These are phyloP conservation scores for Murraya koenigii DNA, from an alignment of 345 rosid genomes.

Conservation along the genomic window DNA sequence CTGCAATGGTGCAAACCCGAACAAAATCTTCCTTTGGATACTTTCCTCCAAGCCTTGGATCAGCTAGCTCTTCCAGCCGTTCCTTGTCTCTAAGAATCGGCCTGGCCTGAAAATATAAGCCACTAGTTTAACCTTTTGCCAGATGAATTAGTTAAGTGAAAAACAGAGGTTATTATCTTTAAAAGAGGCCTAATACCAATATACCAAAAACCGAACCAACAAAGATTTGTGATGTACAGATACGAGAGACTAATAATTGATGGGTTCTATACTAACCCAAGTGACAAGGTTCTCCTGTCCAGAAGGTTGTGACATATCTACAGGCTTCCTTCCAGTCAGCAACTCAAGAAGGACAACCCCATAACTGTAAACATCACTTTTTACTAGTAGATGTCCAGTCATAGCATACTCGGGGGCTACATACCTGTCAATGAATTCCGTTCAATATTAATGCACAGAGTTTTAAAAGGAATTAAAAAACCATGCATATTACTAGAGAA, in stretches of 20 bases:
- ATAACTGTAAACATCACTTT: slow-evolving; percentile 98
- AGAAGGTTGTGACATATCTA: slow-evolving; percentile 97
- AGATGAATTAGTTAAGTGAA: not conserved
- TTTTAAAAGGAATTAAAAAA: not conserved
- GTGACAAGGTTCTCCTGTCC: slow-evolving; percentile 98
- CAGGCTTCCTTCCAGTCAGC: slow-evolving; percentile 93
- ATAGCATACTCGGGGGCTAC: slow-evolving; percentile 99
- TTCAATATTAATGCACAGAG: slow-evolving; percentile 1
- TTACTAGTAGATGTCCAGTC: slow-evolving; percentile 97
- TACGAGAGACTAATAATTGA: not conserved
- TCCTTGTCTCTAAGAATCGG: slow-evolving; percentile 97
- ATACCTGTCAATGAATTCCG: slow-evolving; percentile 49
- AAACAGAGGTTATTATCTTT: not conserved
- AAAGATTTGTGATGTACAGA: not conserved
- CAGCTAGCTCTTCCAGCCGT: slow-evolving; percentile 81
- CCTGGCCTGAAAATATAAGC: slow-evolving; percentile 65
- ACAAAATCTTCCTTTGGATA: slow-evolving; percentile 91
- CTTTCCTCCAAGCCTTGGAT: slow-evolving; percentile 71
- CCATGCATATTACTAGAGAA: slow-evolving; percentile 4
- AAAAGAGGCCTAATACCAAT: not conserved
- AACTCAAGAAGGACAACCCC: slow-evolving; percentile 97
- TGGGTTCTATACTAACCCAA: slow-evolving; percentile 60
- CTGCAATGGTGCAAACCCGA: slow-evolving; percentile 94
- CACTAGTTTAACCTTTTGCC: slow-evolving; percentile 1
- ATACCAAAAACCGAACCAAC: not conserved